phyloP scores from a whole-genome alignment of 352 stramenopile species.

The Globisporangium nagaii region DNA sequence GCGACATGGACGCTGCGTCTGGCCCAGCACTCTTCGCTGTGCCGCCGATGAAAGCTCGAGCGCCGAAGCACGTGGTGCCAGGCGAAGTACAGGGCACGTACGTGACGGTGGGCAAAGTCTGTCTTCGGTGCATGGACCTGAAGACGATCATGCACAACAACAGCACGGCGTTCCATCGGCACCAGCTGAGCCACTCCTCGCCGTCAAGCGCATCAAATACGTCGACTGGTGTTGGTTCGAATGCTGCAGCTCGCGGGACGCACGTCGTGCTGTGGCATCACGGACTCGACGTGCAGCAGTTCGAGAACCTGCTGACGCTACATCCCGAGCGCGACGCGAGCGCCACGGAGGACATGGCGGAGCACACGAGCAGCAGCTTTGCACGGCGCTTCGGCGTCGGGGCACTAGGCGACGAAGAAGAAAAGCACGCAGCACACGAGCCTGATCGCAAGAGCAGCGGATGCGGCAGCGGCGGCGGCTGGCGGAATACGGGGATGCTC shows the following conservation, averaged over 20 bases:
- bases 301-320: neutral
- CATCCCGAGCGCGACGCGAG: neutral
- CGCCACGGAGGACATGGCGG: no score
- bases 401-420: neutral
- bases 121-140: constrained; percentile 46
- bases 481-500: neutral
- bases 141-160: constrained; percentile 32
- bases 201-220: neutral
- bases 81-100: constrained; percentile 9
- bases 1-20: no score
- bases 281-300: neutral
- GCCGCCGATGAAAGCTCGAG: neutral
- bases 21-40: no score
- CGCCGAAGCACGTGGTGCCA: neutral
- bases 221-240: no score
- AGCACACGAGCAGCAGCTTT: no score
- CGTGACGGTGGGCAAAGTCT: constrained; percentile 58
- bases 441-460: no score
- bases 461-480: no score
- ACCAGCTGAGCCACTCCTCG: constrained; percentile 2
- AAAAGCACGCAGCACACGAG: neutral
- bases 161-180: constrained; percentile 18
- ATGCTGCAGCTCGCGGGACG: no score
- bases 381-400: no score
- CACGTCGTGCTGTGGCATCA: neutral